Evolutionary conservation across 1,284 basidiomycete genomes (phyloP), one percentile per base, ranked within the genome.

Genomic region (Sparassis latifolia): DNA sequence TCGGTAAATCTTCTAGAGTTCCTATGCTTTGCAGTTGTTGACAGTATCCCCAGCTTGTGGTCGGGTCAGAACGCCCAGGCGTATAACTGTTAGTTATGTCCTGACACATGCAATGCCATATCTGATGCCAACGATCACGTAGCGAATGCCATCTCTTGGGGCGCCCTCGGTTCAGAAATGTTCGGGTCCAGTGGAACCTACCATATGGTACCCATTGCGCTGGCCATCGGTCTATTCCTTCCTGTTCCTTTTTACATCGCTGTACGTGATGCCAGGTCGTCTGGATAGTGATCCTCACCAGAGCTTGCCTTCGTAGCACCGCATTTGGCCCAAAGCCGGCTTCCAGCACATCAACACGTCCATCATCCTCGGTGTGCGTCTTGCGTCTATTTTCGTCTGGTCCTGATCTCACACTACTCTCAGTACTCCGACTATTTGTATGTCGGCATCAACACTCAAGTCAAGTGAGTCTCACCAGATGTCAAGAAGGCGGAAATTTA

Each of bases 131-230:
- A 51, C 33, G 38, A 30, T 3, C 62, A 3, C 68, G 62, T 57
- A 71, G 74, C 64, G 63, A 72, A 76, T 59, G 78, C 79, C 5
- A 72, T 82, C 40, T 69, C 78, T 0, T 83, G 80, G 80, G 79
- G 80, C 54, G 80, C 78, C 1, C 70, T 82, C 12, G 78, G 71
- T 28, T 72, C 74, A 28, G 62, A 74, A 50, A 70, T 81, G 55
- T 83, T 80, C 63, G 70, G 73, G 6, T 72, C 73, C 2, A 61
- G 66, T 31, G 68, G 69, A 5, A 69, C 72, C 9, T 81, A 80
- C 62, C 70, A 68, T 47, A 75, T 82, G 52, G 69, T 76, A 7
- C 78, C 80, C 0, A 73, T 80, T 60, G 75, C 71, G 4, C 66
- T 80, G 52, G 68, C 77, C 46, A 72, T 79, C 49, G 78, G 79